Conservation (phyloP, 768 basidiomycete species). For the Russula sp. region DNA sequence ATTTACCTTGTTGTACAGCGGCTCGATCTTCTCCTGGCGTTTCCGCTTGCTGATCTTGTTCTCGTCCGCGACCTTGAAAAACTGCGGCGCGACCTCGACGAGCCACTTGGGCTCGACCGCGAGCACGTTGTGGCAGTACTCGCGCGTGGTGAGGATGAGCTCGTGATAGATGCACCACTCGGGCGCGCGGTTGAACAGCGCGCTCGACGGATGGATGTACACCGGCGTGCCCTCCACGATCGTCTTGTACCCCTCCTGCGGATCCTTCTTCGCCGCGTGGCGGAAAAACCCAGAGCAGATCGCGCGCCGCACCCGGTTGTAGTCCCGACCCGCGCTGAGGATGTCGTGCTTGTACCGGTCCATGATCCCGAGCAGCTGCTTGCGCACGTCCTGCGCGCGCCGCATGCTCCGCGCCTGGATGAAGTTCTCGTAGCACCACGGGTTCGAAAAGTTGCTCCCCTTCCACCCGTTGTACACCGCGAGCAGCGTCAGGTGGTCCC, state of each 20-base stretch:
- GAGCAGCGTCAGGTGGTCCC: conserved; percentile 85
- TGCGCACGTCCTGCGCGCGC: conserved; percentile 94
- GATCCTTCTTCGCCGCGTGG: conserved; percentile 97
- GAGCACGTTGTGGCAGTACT: conserved; percentile 89
- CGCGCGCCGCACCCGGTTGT: conserved; percentile 86
- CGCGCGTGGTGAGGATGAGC: conserved; percentile 90
- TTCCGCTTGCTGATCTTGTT: conserved; percentile 98
- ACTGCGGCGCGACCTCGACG: conserved; percentile 94
- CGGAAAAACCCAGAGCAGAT: conserved; percentile 98
- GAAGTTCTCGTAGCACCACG: conserved; percentile 99
- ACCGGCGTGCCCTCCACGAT: conserved; percentile 97
- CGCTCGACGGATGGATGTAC: conserved; percentile 95
- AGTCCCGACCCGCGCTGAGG: conserved; percentile 85
- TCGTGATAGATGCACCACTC: conserved; percentile 98
- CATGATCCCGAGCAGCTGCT: conserved; percentile 98
- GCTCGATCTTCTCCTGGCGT: conserved; percentile 94
- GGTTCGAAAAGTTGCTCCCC: conserved; percentile 89
- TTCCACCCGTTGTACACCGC: conserved; percentile 99
- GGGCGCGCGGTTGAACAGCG: conserved; percentile 92
- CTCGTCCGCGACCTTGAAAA: conserved; percentile 97
- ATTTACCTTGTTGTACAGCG: conserved; percentile 75
- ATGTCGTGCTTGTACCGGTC: conserved; percentile 99
- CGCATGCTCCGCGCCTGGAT: conserved; percentile 97
- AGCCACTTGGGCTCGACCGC: conserved; percentile 98
- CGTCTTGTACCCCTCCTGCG: conserved; percentile 97